Conservation (phyloP, 805 yeast species). For the Candida michaelii region DNA sequence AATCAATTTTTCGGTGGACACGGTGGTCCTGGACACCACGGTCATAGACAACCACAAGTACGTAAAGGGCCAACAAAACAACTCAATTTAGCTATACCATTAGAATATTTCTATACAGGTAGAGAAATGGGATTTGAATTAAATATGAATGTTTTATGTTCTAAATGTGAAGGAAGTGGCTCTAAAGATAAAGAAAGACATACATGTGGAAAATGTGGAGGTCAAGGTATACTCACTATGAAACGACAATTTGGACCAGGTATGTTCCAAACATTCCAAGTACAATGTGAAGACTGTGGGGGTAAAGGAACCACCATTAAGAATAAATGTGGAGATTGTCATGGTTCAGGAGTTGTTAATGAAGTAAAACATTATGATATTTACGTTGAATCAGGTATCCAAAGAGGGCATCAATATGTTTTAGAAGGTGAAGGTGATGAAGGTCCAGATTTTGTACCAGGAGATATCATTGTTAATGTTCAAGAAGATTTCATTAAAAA, state of each 20-base stretch:
- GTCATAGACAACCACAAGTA: constrained; percentile 34
- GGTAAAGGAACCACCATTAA: constrained; percentile 73
- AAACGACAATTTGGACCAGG: constrained; percentile 83
- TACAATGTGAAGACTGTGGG: constrained; percentile 73
- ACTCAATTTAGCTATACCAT: constrained; percentile 53
- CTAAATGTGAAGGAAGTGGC: constrained; percentile 80
- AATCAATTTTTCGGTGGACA: constrained; percentile 40
- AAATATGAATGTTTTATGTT: constrained; percentile 73
- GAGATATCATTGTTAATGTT: constrained; percentile 68
- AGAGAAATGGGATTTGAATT: constrained; percentile 56
- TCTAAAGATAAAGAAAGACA: constrained; percentile 73
- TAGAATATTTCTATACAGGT: constrained; percentile 76
- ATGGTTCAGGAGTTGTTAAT: constrained; percentile 64
- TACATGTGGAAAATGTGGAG: constrained; percentile 68
- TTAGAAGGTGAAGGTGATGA: constrained; percentile 80
- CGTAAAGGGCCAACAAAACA: constrained; percentile 64
- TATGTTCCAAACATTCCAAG: constrained; percentile 83
- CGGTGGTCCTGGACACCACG: constrained; percentile 18
- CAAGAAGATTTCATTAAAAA: constrained; percentile 56
- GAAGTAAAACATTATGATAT: constrained; percentile 58
- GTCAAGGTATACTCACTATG: constrained; percentile 66
- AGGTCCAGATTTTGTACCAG: constrained; percentile 78
- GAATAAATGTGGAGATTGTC: constrained; percentile 66
- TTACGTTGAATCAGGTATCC: constrained; percentile 68
- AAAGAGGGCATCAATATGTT: constrained; percentile 56